phyloP scores from a whole-genome alignment of 108 stramenopile genomes.

The Cyclotella kingstonii region DNA sequence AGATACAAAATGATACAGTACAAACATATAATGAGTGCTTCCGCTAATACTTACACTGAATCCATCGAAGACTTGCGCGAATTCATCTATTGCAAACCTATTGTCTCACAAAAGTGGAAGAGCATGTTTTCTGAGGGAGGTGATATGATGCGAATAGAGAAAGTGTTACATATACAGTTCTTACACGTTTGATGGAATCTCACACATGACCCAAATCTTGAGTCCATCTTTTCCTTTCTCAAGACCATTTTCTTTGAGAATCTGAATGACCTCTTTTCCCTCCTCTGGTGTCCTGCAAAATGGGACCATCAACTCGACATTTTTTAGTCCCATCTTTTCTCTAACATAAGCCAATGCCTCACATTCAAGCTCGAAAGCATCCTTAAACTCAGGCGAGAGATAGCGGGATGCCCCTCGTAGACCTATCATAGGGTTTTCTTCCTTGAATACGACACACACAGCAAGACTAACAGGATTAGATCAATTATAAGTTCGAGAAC shows the following conservation, averaged over 20 bases:
- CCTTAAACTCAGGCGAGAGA: conserved; percentile 32
- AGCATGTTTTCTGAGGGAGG: background rate
- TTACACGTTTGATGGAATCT: conserved; percentile 47
- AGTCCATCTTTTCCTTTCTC: conserved; percentile 36
- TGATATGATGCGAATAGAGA: background rate
- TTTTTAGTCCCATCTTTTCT: conserved; percentile 48
- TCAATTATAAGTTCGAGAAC: no score
- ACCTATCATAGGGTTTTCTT: conserved; percentile 56
- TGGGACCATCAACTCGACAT: conserved; percentile 48
- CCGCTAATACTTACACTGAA: conserved; percentile 24
- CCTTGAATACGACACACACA: no score
- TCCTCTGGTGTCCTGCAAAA: conserved; percentile 46
- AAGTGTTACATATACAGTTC: background rate
- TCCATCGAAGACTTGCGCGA: conserved; percentile 45
- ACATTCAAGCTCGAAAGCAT: conserved; percentile 49
- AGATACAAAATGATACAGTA: background rate
- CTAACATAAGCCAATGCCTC: conserved; percentile 38
- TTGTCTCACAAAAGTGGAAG: background rate
- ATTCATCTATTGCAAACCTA: conserved; percentile 34
- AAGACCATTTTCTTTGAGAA: conserved; percentile 37
- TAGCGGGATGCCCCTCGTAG: conserved; percentile 44
- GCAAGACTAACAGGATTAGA: no score
- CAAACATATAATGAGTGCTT: background rate
- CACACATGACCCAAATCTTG: conserved; percentile 50
- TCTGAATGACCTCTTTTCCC: conserved; percentile 35